Conservation (phyloP, 345 rosid species). For the Camelina laxa region DNA sequence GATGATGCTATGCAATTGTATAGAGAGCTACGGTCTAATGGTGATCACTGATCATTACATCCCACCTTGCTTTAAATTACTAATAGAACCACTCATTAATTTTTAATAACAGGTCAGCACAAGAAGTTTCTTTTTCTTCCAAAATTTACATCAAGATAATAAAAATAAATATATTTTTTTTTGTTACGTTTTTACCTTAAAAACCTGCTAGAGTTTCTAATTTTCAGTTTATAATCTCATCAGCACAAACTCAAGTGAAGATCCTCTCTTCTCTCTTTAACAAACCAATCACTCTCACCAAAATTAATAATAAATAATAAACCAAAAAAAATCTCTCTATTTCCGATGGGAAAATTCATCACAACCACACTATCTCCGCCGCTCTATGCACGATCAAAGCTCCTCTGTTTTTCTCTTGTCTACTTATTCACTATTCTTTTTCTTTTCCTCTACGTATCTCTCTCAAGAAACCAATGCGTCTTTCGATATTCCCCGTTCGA, state of each 20-base stretch:
- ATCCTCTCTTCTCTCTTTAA: conserved; percentile 7
- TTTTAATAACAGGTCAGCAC: too few species aligned
- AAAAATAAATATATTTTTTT: not conserved
- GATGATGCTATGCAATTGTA: too few species aligned
- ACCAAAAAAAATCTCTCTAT: not conserved
- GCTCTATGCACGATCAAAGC: conserved; percentile 69
- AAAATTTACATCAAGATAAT: too few species aligned
- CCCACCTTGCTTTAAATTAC: too few species aligned
- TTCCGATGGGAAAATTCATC: conserved; percentile 40
- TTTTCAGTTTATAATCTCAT: conserved; percentile 22
- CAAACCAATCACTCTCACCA: conserved; percentile 1
- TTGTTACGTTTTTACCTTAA: conserved; percentile 31
- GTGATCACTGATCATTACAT: too few species aligned
- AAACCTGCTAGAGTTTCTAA: conserved; percentile 41
- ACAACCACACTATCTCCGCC: conserved; percentile 45
- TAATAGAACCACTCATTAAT: too few species aligned
- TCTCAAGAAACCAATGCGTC: conserved; percentile 64
- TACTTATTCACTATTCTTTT: conserved; percentile 66
- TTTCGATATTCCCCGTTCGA: conserved; percentile 75
- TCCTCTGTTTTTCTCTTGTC: conserved; percentile 77
- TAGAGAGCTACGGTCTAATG: too few species aligned
- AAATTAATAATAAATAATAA: conserved; percentile 3
- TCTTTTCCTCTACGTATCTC: conserved; percentile 55
- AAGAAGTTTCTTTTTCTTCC: too few species aligned
- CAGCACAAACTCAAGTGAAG: conserved; percentile 38